Conservation (phyloP, 1,139 yeast species). For the Geotrichum europaeum region DNA sequence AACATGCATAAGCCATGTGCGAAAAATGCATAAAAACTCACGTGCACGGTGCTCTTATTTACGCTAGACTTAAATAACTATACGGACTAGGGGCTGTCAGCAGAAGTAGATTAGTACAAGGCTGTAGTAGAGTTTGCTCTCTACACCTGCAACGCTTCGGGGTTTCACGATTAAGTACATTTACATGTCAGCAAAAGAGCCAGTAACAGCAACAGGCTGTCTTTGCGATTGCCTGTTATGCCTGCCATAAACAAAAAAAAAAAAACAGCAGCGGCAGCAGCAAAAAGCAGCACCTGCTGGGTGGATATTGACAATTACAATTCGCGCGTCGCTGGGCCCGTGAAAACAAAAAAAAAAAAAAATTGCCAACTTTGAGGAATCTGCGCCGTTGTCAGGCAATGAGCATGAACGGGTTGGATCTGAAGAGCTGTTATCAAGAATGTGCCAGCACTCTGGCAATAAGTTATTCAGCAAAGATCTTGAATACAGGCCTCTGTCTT, state of each 20-base stretch:
- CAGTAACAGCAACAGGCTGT: neutral
- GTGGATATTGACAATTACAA: neutral
- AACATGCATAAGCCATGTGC: neutral
- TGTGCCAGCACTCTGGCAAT: neutral
- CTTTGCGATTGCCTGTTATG: neutral
- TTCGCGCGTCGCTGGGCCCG: neutral
- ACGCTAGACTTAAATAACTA: neutral
- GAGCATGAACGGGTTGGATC: neutral
- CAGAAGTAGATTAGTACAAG: neutral
- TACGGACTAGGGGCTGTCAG: neutral
- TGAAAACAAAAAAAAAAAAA: too few species aligned
- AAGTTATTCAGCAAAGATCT: neutral
- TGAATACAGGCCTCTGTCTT: too few species aligned
- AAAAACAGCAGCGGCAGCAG: neutral
- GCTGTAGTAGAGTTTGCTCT: neutral
- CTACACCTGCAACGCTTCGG: neutral
- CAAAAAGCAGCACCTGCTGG: neutral
- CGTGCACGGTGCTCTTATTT: neutral
- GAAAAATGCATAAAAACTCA: neutral
- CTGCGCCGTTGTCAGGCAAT: neutral
- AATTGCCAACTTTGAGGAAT: neutral
- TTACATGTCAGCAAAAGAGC: neutral
- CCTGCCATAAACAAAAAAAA: neutral
- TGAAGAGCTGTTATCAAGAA: neutral
- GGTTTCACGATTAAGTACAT: neutral